Conservation (phyloP, 768 basidiomycete species). For the Hypholoma sublateritium region DNA sequence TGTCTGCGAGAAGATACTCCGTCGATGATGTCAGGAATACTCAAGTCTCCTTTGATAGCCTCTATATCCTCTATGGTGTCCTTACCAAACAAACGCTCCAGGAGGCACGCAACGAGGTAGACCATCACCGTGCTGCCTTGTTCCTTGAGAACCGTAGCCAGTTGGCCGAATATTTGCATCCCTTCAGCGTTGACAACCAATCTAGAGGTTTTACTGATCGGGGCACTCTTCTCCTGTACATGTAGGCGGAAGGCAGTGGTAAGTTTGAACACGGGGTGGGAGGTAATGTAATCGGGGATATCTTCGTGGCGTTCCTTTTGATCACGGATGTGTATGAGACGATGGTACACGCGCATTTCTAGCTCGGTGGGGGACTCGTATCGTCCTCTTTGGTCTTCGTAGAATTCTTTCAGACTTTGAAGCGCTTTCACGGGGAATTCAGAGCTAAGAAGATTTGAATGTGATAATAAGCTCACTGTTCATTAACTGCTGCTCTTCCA, state of each 20-base stretch:
- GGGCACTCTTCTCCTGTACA: constrained; percentile 78
- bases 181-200: constrained; percentile 62
- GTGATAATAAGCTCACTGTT: constrained; percentile 59
- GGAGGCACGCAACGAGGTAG: constrained; percentile 85
- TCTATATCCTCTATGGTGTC: constrained; percentile 80
- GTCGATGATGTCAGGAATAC: constrained; percentile 67
- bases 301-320: constrained; percentile 74
- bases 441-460: constrained; percentile 5
- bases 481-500: constrained; percentile 90
- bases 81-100: constrained; percentile 83
- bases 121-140: constrained; percentile 72
- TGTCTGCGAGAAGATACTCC: constrained; percentile 38
- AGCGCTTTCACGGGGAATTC: constrained; percentile 58
- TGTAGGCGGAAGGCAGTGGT: constrained; percentile 79
- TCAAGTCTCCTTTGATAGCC: constrained; percentile 54
- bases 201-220: constrained; percentile 66
- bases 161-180: constrained; percentile 66
- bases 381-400: constrained; percentile 73
- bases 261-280: constrained; percentile 76
- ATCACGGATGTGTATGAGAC: constrained; percentile 88
- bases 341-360: constrained; percentile 95
- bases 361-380: constrained; percentile 82
- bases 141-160: constrained; percentile 61
- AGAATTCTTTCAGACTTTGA: constrained; percentile 90
- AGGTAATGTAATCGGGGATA: constrained; percentile 65